phyloP scores from a whole-genome alignment of 805 yeast species.

The Cyberlindnera veronae region DNA sequence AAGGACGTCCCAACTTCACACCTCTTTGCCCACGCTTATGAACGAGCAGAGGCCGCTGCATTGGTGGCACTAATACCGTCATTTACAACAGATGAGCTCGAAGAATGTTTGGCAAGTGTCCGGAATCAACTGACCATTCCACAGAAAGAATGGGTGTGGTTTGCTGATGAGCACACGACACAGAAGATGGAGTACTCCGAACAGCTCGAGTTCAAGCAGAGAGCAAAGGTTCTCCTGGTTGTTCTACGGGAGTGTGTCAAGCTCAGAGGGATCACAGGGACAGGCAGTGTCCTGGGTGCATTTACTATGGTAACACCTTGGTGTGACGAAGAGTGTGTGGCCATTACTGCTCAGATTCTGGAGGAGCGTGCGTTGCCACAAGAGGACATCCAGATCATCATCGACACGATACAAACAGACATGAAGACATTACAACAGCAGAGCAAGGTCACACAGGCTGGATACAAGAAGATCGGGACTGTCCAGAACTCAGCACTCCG shows the following conservation, averaged over 20 bases:
- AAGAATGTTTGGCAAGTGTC: neutral
- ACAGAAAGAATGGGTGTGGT: slow-evolving; percentile 20
- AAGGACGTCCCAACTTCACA: slow-evolving; percentile 1
- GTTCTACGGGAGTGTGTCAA: slow-evolving; percentile 5
- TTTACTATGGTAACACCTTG: slow-evolving; percentile 19
- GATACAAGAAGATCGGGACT: slow-evolving; percentile 15
- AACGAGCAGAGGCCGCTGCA: slow-evolving; percentile 7
- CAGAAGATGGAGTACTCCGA: slow-evolving; percentile 8
- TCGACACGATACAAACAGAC: slow-evolving; percentile 7
- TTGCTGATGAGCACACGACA: slow-evolving; percentile 15
- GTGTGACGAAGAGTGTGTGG: slow-evolving; percentile 13
- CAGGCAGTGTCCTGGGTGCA: neutral
- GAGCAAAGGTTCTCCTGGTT: slow-evolving; percentile 1
- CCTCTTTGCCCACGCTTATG: neutral
- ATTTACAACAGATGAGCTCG: neutral
- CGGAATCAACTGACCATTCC: slow-evolving; percentile 6
- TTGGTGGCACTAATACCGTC: neutral
- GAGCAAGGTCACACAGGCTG: slow-evolving; percentile 20
- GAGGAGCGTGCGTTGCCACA: neutral
- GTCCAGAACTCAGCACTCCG: slow-evolving; percentile 5
- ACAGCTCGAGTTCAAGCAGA: slow-evolving; percentile 15
- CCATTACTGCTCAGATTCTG: slow-evolving; percentile 3
- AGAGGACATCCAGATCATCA: neutral
- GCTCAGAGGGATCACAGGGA: too few relatives aligned
- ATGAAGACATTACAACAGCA: slow-evolving; percentile 9